Evolutionary conservation across 2,329 filamentous ascomycete genomes (phyloP), one percentile per base, ranked within the genome.

Genomic region (Verticillium klebahnii): DNA sequence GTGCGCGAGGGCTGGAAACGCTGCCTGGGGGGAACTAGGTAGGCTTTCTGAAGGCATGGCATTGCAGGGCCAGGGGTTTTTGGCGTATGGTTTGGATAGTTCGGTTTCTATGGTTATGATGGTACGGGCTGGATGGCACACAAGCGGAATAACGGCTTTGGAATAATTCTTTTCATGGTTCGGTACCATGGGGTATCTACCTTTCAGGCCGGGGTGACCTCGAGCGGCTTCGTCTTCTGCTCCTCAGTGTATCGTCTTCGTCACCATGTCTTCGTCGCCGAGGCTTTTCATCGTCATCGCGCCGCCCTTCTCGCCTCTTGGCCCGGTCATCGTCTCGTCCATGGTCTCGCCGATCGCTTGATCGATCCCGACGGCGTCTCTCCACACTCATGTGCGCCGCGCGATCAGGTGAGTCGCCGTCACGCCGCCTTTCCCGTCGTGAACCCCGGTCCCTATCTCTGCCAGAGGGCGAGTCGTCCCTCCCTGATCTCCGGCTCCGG

Each of bases 1-100:
- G 77, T 86, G 34, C 82, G 90, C 65, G 89, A 93, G 69, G 91
- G 90, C 2, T 96, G 92, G 92, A 94, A 92, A 75, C 83, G 87
- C 68, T 95, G 93, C 77, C 76, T 93, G 59, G 78, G 78, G 7
- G 77, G 74, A 61, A 72, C 73, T 52, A 78, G 62, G 70, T 56
- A 54, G 37, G 39, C 17, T n/a, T 34, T 31, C 15, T 19, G 25
- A 29, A 29, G 29, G 29, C 1, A 29, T 29, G 29, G 29, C 29
- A 29, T 25, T 59, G 39, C 17, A 45, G 8, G 29, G 17, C 39
- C 15, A 5, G 8, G 5, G 39, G 39, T 17, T 45, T n/a, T 50
- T 23, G 45, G 45, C 45, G 45, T n/a, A 50, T n/a, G 45, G 45
- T 23, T 25, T n/a, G 19, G 40, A 50, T 11, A 11, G 45, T 8